Conservation (phyloP, 1,284 basidiomycete genomes). For the Chalciporus piperatoides region DNA sequence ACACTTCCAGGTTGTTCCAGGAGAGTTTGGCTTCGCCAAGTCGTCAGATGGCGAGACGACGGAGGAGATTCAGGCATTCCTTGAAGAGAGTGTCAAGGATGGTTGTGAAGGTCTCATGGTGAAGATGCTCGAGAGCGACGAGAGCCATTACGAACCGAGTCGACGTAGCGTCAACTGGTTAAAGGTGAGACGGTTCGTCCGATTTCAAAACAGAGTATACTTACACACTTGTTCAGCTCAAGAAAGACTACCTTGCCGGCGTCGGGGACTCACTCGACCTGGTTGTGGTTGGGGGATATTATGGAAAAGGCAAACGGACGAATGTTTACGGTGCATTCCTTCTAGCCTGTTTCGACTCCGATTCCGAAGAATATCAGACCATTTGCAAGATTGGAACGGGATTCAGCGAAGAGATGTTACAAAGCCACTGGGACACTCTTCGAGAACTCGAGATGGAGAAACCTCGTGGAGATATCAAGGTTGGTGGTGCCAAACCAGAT, state of each 20-base stretch:
- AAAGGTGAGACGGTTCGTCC: slow-evolving; percentile 57
- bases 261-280: slow-evolving; percentile 97
- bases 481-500: slow-evolving; percentile 90
- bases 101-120: slow-evolving; percentile 99
- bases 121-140: slow-evolving; percentile 92
- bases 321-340: slow-evolving; percentile 96
- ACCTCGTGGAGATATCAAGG: slow-evolving; percentile 73
- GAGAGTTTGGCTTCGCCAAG: slow-evolving; percentile 93
- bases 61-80: slow-evolving; percentile 93
- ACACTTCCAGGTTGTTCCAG: slow-evolving; percentile 80
- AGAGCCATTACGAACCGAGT: slow-evolving; percentile 94
- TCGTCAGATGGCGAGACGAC: slow-evolving; percentile 86
- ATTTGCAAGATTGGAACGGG: slow-evolving; percentile 99
- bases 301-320: slow-evolving; percentile 97
- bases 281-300: slow-evolving; percentile 95
- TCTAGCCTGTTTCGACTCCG: slow-evolving; percentile 90
- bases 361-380: slow-evolving; percentile 89
- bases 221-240: slow-evolving; percentile 56
- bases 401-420: slow-evolving; percentile 89
- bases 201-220: neutral
- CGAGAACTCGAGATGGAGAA: slow-evolving; percentile 73
- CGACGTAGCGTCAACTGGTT: slow-evolving; percentile 96
- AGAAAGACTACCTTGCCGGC: slow-evolving; percentile 97
- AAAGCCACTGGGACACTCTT: slow-evolving; percentile 79
- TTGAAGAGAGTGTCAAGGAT: slow-evolving; percentile 96